Evolutionary conservation across 768 basidiomycete genomes (phyloP).

Genomic region (Tricholoma flavovirens): DNA sequence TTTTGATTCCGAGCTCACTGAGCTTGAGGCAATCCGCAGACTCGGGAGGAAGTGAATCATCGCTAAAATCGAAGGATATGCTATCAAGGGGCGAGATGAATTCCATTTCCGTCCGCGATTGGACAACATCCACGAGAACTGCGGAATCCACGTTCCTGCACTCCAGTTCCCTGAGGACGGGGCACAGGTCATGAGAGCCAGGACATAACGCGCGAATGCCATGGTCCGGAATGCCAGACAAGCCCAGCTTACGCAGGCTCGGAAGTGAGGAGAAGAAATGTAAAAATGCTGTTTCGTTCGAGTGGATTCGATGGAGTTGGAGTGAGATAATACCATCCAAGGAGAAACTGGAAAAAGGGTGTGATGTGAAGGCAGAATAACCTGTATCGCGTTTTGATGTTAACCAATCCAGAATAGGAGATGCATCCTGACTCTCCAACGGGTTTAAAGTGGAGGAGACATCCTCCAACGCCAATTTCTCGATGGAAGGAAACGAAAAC

Average conservation of each 20-base stretch:
- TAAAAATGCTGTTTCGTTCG: constrained; percentile 14
- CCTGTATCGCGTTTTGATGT: constrained; percentile 1
- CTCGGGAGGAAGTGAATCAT: not conserved
- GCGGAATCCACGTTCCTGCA: constrained; percentile 24
- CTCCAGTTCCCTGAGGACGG: constrained; percentile 19
- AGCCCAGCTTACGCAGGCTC: constrained; percentile 19
- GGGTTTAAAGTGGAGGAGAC: constrained; percentile 34
- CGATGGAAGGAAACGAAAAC: constrained; percentile 33
- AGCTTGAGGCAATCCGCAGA: constrained; percentile 6
- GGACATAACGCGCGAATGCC: constrained; percentile 17
- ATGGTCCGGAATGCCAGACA: constrained; percentile 18
- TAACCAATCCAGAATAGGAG: constrained; percentile 32
- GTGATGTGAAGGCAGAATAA: not conserved
- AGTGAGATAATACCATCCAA: constrained; percentile 26
- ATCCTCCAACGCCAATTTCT: constrained; percentile 39
- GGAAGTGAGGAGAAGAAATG: constrained; percentile 23
- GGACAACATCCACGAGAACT: constrained; percentile 15
- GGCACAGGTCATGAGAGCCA: constrained; percentile 12
- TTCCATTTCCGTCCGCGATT: constrained; percentile 9
- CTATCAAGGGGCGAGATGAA: constrained; percentile 10
- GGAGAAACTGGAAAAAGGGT: constrained; percentile 5
- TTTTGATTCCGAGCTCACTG: constrained; percentile 4
- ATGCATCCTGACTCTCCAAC: constrained; percentile 27
- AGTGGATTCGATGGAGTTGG: constrained; percentile 24
- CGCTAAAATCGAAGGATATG: constrained; percentile 14